Conservation (phyloP, 2,329 filamentous ascomycete genomes). For the Penicillium sp. region DNA sequence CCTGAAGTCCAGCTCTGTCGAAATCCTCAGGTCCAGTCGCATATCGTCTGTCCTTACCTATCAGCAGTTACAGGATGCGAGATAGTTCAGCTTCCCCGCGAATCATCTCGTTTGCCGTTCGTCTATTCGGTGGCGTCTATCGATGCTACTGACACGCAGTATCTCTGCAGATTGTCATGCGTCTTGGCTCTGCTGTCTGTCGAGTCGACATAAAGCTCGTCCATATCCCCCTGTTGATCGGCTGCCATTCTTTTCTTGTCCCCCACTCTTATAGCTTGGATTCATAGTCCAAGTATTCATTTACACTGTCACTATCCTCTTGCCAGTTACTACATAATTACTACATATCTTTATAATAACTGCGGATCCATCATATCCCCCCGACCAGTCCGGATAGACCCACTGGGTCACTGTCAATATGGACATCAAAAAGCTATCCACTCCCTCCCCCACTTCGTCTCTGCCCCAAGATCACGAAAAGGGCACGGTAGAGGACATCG, state of each 20-base stretch:
- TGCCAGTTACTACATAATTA: no score
- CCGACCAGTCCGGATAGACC: not conserved
- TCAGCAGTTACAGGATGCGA: not conserved
- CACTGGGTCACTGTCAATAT: not conserved
- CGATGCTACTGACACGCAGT: not conserved
- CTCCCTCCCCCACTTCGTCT: not conserved
- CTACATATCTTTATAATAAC: no score
- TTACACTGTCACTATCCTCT: not conserved
- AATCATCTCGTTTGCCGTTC: not conserved
- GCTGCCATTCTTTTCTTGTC: not conserved
- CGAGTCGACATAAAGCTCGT: not conserved
- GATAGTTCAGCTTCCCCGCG: not conserved
- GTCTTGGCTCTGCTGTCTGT: not conserved
- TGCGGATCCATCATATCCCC: not conserved
- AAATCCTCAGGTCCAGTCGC: not conserved
- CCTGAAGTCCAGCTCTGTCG: not conserved
- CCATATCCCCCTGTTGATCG: not conserved
- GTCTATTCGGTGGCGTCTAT: not conserved
- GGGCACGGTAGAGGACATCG: conserved; percentile 26
- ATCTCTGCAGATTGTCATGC: not conserved
- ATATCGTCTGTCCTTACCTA: not conserved
- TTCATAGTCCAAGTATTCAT: not conserved
- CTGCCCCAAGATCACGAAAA: conserved; percentile 13
- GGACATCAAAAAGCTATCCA: not conserved
- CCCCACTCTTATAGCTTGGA: not conserved